phyloP scores from a whole-genome alignment of 108 stramenopile species.

The Aurantiochytrium sp. region DNA sequence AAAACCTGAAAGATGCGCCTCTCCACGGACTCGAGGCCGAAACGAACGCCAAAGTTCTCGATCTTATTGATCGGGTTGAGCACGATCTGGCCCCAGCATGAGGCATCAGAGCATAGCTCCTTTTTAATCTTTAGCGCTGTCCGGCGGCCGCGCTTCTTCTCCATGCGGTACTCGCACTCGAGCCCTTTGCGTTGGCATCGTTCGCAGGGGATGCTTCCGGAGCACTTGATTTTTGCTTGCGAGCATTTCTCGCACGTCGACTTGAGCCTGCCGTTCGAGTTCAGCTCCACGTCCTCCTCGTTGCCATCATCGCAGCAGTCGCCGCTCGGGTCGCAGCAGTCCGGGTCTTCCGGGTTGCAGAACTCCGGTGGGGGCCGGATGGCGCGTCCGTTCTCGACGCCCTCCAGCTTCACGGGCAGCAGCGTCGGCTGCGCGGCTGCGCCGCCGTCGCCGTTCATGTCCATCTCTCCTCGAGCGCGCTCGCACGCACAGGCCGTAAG shows the following conservation, averaged over 20 bases:
- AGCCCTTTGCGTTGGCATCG: neutral
- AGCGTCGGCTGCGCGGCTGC: no score
- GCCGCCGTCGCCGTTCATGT: no score
- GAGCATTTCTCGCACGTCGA: neutral
- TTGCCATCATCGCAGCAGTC: neutral
- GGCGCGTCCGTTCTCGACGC: neutral
- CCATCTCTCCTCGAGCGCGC: no score
- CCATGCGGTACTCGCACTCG: neutral
- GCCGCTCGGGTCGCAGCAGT: neutral
- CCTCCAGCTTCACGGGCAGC: no score
- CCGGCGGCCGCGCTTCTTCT: conserved; percentile 2
- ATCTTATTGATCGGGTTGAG: neutral
- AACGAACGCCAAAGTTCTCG: neutral
- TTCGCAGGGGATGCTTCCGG: neutral
- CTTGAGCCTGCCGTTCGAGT: neutral
- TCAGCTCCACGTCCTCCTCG: neutral
- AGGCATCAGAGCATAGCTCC: neutral
- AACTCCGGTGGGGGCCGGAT: neutral
- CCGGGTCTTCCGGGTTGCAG: neutral
- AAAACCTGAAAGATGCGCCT: conserved; percentile 8
- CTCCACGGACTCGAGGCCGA: neutral
- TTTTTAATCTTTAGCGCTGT: neutral
- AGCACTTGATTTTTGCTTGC: neutral
- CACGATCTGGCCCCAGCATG: conserved; percentile 11
- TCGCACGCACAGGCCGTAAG: no score